Evolutionary conservation across 2,329 filamentous ascomycete species (phyloP), one percentile per base, ranked within the genome.

Genomic region (Blumeriella jaapii): DNA sequence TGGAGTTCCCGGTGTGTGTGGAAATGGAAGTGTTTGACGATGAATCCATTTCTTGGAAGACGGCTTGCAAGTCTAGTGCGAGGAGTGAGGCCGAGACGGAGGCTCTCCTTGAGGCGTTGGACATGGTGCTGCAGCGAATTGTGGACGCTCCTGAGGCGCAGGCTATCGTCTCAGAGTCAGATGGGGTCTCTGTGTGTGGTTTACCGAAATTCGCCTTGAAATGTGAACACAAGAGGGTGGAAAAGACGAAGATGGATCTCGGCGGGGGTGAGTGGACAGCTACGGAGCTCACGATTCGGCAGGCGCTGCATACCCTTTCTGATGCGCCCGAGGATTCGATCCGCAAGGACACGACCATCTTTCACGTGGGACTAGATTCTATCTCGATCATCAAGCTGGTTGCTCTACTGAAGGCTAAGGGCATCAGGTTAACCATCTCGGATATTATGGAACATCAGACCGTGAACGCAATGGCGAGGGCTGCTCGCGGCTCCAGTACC

Each of bases 341-440:
- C 33, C 57, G 61, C 2, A 67, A 65, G 36, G 62, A 65, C 1
- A 70, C 76, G 32, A 83, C 70, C 0, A 70, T 94, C 9, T 93
- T 91, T 56, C 78, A 91, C 44, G 67, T 95, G 2, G 87, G 87
- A 0, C 71, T 95, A 1, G 87, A 95, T 55, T 95, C 87, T 0
- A 93, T 95, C 55, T 89, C 79, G 44, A 80, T 85, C 1, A 91
- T 95, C 61, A 93, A 91, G 51, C 75, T 86, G 3, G 74, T 77
- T 6, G 70, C 78, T 0, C 62, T 86, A 6, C 61, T 95, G 3
- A 75, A 73, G 26, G 80, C 71, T 46, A 59, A 66, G 26, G 71
- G 66, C 0, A 58, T 94, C 6, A 57, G 61, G 9, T 56, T 93
- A 1, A 67, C 68, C 20, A 80, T 89, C 3, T 77, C 80, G 26